Conservation (phyloP, 352 stramenopile genomes). For the Phytopythium delawarense region DNA sequence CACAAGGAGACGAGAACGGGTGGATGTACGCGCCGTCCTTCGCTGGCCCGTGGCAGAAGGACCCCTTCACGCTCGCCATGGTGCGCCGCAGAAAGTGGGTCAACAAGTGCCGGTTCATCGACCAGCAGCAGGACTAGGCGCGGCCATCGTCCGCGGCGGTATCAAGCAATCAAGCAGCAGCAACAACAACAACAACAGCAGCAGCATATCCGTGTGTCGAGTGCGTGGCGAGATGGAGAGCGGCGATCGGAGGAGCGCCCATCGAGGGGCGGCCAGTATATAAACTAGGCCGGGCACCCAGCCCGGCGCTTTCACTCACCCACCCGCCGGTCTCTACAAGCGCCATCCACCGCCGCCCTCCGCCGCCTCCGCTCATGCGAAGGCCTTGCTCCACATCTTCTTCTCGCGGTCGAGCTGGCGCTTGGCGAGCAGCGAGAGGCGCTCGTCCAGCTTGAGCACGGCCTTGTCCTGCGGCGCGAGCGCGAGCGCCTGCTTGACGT, state of each 20-base stretch:
- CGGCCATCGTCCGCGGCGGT: no score
- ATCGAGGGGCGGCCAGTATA: not conserved
- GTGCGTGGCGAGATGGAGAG: not conserved
- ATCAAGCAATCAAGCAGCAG: not conserved
- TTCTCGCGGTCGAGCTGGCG: conserved; percentile 87
- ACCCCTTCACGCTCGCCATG: conserved; percentile 66
- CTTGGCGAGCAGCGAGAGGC: conserved; percentile 60
- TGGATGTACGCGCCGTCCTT: conserved; percentile 84
- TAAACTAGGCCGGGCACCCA: not conserved
- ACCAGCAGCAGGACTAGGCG: conserved; percentile 5
- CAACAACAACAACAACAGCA: not conserved
- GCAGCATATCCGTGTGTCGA: not conserved
- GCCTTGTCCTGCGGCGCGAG: conserved; percentile 74
- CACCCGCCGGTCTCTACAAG: not conserved
- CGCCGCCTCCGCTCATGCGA: conserved; percentile 37
- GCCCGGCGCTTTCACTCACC: not conserved
- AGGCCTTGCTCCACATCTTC: conserved; percentile 88
- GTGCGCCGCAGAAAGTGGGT: conserved; percentile 82
- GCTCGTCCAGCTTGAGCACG: conserved; percentile 68
- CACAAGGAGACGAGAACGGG: conserved; percentile 74
- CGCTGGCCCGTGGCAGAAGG: conserved; percentile 73
- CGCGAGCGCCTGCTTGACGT: conserved; percentile 53
- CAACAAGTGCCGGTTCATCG: conserved; percentile 44
- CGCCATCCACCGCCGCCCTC: not conserved
- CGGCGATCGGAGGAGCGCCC: not conserved